Conservation (phyloP, 345 rosid genomes). For the Crucihimalaya himalaica region DNA sequence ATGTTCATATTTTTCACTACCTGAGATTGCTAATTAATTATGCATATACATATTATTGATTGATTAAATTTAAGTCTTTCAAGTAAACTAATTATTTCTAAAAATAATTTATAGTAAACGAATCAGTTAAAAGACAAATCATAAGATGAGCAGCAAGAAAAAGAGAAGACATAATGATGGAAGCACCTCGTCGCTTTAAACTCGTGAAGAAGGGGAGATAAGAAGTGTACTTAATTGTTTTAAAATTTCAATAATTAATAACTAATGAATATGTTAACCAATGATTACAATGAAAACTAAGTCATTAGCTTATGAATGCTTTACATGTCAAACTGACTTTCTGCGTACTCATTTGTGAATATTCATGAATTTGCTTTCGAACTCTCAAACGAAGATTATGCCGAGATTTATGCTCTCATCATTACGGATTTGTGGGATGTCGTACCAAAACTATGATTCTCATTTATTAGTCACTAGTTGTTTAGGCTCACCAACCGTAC, state of each 20-base stretch:
- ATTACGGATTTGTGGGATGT: constrained; percentile 14
- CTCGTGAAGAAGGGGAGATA: constrained; percentile 34
- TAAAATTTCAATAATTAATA: background rate
- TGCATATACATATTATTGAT: background rate
- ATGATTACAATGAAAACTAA: constrained; percentile 32
- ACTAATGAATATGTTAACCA: constrained; percentile 10
- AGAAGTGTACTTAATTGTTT: constrained; percentile 14
- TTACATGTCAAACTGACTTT: constrained; percentile 27
- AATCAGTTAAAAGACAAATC: constrained; percentile 6
- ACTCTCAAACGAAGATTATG: constrained; percentile 28
- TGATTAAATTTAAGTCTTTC: background rate
- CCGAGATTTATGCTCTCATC: constrained; percentile 36
- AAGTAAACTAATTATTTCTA: background rate
- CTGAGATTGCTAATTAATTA: background rate
- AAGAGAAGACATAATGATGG: constrained; percentile 35
- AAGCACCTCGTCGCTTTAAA: constrained; percentile 36
- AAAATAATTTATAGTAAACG: background rate
- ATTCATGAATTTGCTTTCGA: constrained; percentile 16
- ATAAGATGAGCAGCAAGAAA: constrained; percentile 15
- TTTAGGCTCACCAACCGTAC: constrained; percentile 14
- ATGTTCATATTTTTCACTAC: background rate
- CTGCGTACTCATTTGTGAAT: constrained; percentile 35
- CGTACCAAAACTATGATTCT: constrained; percentile 22
- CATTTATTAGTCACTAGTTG: background rate
- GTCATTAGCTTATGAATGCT: constrained; percentile 35